A percentile compares a stretch with the other conserved stretches of the same genome.
phyloP scores from a whole-genome alignment of 2,329 filamentous ascomycete genomes.

The Beauveria sp. region DNA sequence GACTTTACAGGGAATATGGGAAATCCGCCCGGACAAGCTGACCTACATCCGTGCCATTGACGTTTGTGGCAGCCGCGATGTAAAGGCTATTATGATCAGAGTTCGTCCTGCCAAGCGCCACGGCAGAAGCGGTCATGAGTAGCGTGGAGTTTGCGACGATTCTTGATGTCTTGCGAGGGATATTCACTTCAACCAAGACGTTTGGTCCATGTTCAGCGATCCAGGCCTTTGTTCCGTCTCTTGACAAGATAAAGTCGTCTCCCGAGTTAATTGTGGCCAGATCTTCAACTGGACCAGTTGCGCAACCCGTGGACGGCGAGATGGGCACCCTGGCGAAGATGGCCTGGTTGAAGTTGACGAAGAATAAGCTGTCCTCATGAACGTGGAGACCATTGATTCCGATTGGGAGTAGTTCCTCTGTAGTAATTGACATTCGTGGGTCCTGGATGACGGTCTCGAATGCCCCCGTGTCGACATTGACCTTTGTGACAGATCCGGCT shows the following conservation, averaged over 20 bases:
- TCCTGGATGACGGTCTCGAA: background rate
- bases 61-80: too few relatives aligned
- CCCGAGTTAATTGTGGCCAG: background rate
- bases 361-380: background rate
- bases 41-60: too few relatives aligned
- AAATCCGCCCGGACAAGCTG: too few relatives aligned
- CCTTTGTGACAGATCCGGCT: background rate
- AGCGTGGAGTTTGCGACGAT: background rate
- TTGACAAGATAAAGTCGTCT: background rate
- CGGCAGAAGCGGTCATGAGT: background rate
- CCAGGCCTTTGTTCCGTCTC: background rate
- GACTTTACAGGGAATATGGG: too few relatives aligned
- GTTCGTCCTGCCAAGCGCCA: background rate
- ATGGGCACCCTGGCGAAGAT: background rate
- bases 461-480: background rate
- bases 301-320: background rate
- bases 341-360: background rate
- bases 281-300: background rate
- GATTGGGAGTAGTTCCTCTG: background rate
- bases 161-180: background rate
- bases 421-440: background rate
- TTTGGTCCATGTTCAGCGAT: background rate
- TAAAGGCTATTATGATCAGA: too few relatives aligned
- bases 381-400: background rate
- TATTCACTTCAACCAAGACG: background rate